Evolutionary conservation across 2,329 filamentous ascomycete genomes (phyloP), one percentile per base, ranked within the genome.

Genomic region (Periglandula ipomoeae): DNA sequence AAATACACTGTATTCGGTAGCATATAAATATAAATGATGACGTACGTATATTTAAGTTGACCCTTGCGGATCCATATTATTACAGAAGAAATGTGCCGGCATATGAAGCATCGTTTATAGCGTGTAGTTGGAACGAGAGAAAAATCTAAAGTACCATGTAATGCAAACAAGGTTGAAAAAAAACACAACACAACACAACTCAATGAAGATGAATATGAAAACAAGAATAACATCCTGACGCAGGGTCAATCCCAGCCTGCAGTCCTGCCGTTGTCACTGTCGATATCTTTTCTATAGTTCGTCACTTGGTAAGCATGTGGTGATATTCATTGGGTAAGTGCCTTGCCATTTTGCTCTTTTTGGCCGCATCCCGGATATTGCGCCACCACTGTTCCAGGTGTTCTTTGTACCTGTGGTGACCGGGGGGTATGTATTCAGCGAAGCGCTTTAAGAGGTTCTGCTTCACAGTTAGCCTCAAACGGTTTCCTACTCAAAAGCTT

Each of bases 311-410:
- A 27, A 57, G 57, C 65, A 68, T 67, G 49, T 57, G 60, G 22
- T 35, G 52, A 39, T 62, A 63, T 3, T 66, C 64, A 7, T 61
- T 54, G 2, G 65, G 65, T 3, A 68, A 49, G 49, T 67, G 57
- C 34, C 65, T 59, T 42, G 58, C 55, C 46, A 68, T 56, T 42
- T 61, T 62, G 22, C 61, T 65, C 52, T 66, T 65, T 44, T 59
- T 63, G 10, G 65, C 64, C 15, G 65, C 63, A 23, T 55, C 56
- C 17, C 64, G 58, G 42, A 68, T 56, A 1, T 59, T 57, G 43
- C 55, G 56, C 65, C 65, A 68, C 65, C 65, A 68, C 22, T 59
- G 57, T 22, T 60, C 53, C 15, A 66, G 52, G n/a, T 53, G 52
- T 34, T 55, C 46, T n/a, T 58, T 49, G 39, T 62, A 68, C 34